Evolutionary conservation across 257 asterid species (phyloP).

Genomic region (Jasminum sambac): DNA sequence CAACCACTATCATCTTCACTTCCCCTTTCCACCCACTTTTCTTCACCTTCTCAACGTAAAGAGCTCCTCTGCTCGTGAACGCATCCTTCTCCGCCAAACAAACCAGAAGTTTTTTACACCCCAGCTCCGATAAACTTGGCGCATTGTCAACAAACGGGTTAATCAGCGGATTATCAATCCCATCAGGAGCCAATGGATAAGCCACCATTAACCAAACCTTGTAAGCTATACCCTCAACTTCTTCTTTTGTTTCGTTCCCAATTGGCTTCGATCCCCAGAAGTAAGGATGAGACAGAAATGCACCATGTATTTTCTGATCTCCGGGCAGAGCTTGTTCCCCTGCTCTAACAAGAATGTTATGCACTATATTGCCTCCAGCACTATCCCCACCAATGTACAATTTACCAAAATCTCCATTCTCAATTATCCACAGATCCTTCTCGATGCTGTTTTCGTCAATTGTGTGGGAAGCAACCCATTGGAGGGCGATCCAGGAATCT

Average conservation of each 20-base stretch:
- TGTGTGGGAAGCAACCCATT: too few relatives aligned
- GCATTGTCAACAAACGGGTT: slow-evolving; percentile 28
- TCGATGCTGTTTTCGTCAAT: slow-evolving; percentile 33
- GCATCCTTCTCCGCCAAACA: too few relatives aligned
- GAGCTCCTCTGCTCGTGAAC: too few relatives aligned
- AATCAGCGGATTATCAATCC: slow-evolving; percentile 30
- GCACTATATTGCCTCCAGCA: too few relatives aligned
- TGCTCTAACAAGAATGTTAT: slow-evolving; percentile 24
- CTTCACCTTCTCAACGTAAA: too few relatives aligned
- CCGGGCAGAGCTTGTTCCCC: slow-evolving; percentile 31
- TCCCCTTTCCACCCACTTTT: too few relatives aligned
- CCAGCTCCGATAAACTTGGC: slow-evolving; percentile 27
- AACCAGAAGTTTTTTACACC: too few relatives aligned
- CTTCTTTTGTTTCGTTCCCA: slow-evolving; percentile 25
- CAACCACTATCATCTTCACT: too few relatives aligned
- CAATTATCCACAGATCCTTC: slow-evolving; percentile 34
- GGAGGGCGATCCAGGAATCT: too few relatives aligned
- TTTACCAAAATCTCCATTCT: slow-evolving; percentile 30
- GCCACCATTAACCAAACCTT: slow-evolving; percentile 20
- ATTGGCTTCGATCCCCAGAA: too few relatives aligned
- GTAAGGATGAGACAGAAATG: slow-evolving; percentile 30
- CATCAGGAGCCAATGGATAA: slow-evolving; percentile 28
- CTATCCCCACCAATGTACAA: slow-evolving; percentile 14
- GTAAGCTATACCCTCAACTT: neutral
- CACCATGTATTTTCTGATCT: slow-evolving; percentile 33